These are phyloP conservation scores for Vaucheria bursata DNA, from an alignment of 352 stramenopile species.

Conservation along the genomic window DNA sequence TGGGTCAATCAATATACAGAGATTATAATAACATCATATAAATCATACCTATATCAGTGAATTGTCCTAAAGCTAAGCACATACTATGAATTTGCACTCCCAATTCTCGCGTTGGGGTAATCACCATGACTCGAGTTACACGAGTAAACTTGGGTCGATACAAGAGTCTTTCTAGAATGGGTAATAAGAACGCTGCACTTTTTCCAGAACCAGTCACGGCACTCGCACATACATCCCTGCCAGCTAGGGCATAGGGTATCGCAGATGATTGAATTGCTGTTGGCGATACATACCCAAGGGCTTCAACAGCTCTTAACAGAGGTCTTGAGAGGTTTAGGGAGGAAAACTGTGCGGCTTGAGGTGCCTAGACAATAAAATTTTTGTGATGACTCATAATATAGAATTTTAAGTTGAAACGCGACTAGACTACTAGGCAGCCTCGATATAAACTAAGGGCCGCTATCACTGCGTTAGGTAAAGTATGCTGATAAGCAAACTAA, in stretches of 20 bases:
- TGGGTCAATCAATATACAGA: neutral
- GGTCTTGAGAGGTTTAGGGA: constrained; percentile 92
- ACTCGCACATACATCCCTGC: constrained; percentile 93
- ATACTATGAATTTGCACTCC: constrained; percentile 56
- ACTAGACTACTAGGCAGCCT: too few relatives aligned
- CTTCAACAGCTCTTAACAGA: constrained; percentile 86
- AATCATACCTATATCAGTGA: constrained; percentile 72
- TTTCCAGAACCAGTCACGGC: constrained; percentile 94
- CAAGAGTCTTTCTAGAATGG: constrained; percentile 90
- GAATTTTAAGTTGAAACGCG: too few relatives aligned
- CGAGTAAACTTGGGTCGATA: constrained; percentile 66
- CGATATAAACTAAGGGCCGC: too few relatives aligned
- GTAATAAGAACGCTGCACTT: constrained; percentile 93
- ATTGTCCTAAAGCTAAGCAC: constrained; percentile 84
- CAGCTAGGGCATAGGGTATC: constrained; percentile 80
- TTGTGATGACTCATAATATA: too few relatives aligned
- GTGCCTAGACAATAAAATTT: too few relatives aligned
- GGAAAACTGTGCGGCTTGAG: too few relatives aligned
- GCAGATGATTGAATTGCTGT: constrained; percentile 69
- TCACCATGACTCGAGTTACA: constrained; percentile 85
- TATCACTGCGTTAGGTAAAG: too few relatives aligned
- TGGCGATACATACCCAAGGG: constrained; percentile 90
- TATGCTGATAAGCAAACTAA: too few relatives aligned
- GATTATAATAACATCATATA: neutral
- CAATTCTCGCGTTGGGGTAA: constrained; percentile 77